Evolutionary conservation across 2,329 filamentous ascomycete species (phyloP), one percentile per base, ranked within the genome.

Genomic region (Trichoderma sp.): DNA sequence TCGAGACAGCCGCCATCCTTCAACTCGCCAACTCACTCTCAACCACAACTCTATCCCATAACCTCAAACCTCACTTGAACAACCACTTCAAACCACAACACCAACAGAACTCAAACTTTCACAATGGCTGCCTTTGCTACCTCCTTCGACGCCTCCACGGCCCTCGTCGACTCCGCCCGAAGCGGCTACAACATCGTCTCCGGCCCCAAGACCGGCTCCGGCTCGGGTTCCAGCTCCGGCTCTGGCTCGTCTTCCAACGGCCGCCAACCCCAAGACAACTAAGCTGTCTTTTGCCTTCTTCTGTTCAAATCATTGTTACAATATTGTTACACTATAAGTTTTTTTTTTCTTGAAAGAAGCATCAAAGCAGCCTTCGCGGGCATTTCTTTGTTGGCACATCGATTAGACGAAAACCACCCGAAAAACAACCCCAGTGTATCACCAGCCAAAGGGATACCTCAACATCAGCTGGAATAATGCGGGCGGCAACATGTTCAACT

Each of bases 211-310:
- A 59, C 58, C 28, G 65, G 52, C 47, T 57, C 63, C 19, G 69
- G 74, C 67, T 66, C 73, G 69, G 57, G 63, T 9, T 65, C 63
- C 39, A 55, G 63, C 47, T 65, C 63, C 48, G 58, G 56, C 39
- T 54, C 64, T 6, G 24, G 19, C 52, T 63, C 64, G 6, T 51
- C 59, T 9, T 63, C 64, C 19, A 52, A 14, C 47, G 58, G 45
- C 41, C 63, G 81, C 73, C 80, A 80, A 67, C 80, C 82, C 77
- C 82, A 82, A 77, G 80, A 82, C 77, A 82, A 82, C 78, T 80
- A 78, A 72, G 21, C 3, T 10, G 17, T 24, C 45, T 28, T 10
- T 9, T 41, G 19, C 14, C 21, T 9, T 24, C 17, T 30, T 45
- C 26, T 26, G 12, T 43, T 28, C 7, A 21, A 26, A 10, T 6